Evolutionary conservation across 345 rosid species (phyloP).

Genomic region (Eucalyptus regnans): DNA sequence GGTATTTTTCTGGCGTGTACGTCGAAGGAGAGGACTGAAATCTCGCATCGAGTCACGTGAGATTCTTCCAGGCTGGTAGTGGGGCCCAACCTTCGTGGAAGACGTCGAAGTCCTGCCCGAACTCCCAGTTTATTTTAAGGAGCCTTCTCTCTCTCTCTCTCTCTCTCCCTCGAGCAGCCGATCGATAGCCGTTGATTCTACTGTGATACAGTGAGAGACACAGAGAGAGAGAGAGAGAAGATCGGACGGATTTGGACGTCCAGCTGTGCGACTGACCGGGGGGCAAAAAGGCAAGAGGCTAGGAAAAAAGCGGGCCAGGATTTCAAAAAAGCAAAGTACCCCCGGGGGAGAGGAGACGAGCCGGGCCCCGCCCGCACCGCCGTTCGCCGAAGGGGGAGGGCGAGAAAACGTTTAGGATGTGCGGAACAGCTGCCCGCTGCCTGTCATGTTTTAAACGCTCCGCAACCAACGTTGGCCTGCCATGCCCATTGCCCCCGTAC

Average conservation of each 20-base stretch:
- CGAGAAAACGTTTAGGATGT: background rate
- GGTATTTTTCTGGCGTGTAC: background rate
- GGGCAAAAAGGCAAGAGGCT: background rate
- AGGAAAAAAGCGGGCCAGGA: background rate
- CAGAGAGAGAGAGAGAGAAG: background rate
- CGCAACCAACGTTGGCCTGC: background rate
- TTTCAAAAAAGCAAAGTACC: background rate
- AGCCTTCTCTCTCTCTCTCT: background rate
- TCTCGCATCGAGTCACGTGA: slow-evolving; percentile 34
- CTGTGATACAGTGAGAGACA: background rate
- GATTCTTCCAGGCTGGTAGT: slow-evolving; percentile 51
- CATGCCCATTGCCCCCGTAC: background rate
- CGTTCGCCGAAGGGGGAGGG: background rate
- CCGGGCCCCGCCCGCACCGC: background rate
- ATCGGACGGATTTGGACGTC: background rate
- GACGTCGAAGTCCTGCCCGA: slow-evolving; percentile 16
- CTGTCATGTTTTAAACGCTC: background rate
- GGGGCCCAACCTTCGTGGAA: slow-evolving; percentile 37
- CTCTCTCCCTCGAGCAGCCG: background rate
- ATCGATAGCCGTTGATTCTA: background rate
- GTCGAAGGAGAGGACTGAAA: slow-evolving; percentile 12
- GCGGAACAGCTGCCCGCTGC: background rate
- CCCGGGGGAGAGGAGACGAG: no score
- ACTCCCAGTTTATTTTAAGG: background rate
- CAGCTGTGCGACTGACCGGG: background rate